Evolutionary conservation across 1,284 basidiomycete species (phyloP), one percentile per base, ranked within the genome.

Genomic region (Mixia osmundae): DNA sequence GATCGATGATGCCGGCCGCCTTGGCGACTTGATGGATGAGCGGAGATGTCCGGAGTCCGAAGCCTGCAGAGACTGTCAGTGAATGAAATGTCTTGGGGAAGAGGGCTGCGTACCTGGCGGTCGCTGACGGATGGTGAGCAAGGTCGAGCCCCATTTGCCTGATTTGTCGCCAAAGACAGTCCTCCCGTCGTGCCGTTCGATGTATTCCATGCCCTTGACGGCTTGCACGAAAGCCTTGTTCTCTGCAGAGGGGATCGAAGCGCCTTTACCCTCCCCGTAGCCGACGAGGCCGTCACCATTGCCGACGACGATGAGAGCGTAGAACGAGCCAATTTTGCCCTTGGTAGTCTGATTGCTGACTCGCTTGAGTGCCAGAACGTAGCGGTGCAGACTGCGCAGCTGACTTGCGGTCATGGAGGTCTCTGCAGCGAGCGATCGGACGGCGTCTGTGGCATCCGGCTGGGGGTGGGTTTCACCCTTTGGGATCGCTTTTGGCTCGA

Each of bases 1-100:
- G 68, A 57, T 97, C 89, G 54, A 80, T 77, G 60, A 95, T 80
- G 9, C 89, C 89, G 2, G 79, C 83, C 0, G 85, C 82, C 49
- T 79, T 76, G 50, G 87, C 67, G 35, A 97, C 66, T 33, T 63
- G 58, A 57, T 95, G 85, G 37, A 95, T 63, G 48, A 76, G 69
- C 6, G 80, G 82, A 45, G 89, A 83, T 50, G 79, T 82, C 46
- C 75, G 69, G 34, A 97, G 62, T 8, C 89, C 89, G 55, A 94
- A 94, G 3, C 89, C 87, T 61, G 43, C 0, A 26, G 25, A 33
- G 16, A 32, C 27, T 18, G 10, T 10, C 3, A 15, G n/a, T 27
- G 30, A 21, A 14, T n/a, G 20, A 30, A 10, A 25, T 27, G 18
- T 5, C 11, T 12, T 22, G 15, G 14, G 8, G 20, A 21, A 20